Conservation (phyloP, 768 basidiomycete genomes). For the Suillus clintonianus region DNA sequence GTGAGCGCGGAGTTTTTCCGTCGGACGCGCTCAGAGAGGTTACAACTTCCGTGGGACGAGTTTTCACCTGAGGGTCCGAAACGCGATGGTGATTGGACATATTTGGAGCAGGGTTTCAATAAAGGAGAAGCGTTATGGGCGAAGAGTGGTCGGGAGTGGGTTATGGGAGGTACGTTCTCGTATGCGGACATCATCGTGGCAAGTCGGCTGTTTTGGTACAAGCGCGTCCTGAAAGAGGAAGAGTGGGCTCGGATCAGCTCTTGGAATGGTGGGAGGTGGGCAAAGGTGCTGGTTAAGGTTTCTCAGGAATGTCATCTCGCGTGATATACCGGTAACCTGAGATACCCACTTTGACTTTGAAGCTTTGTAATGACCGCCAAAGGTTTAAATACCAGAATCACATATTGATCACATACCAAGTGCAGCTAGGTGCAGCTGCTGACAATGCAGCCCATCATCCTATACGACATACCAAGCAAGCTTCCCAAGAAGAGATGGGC, state of each 20-base stretch:
- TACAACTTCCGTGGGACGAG: constrained; percentile 14
- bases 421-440: not conserved
- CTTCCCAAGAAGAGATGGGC: not conserved
- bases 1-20: constrained; percentile 39
- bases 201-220: constrained; percentile 4
- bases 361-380: not conserved
- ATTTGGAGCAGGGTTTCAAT: constrained; percentile 35
- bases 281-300: not conserved
- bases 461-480: constrained; percentile 1
- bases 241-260: not conserved
- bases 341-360: not conserved
- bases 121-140: not conserved
- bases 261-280: constrained; percentile 7
- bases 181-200: constrained; percentile 9
- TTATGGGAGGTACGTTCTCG: constrained; percentile 9
- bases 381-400: not conserved
- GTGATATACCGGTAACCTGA: not conserved
- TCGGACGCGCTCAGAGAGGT: constrained; percentile 23
- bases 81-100: constrained; percentile 36
- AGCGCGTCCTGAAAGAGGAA: constrained; percentile 3
- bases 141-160: constrained; percentile 1
- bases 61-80: constrained; percentile 32
- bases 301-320: not conserved
- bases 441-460: constrained; percentile 1
- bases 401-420: not conserved